phyloP scores from a whole-genome alignment of 1,284 basidiomycete genomes.

The Phellinidium pouzarii region DNA sequence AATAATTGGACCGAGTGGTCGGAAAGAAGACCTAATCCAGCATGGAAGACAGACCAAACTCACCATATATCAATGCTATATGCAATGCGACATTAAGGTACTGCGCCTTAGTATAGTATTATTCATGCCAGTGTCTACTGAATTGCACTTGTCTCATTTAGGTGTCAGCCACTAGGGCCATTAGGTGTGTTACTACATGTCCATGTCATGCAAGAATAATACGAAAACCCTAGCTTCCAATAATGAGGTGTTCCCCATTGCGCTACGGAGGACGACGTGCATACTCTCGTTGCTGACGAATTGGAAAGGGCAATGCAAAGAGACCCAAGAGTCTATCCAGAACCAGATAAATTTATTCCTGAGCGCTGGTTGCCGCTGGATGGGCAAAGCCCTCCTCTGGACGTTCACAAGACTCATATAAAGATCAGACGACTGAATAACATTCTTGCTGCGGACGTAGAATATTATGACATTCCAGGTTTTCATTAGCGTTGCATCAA shows the following conservation, averaged over 20 bases:
- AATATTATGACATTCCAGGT: background rate
- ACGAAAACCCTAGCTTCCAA: too few species aligned
- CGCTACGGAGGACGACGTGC: constrained; percentile 18
- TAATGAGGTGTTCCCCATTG: constrained; percentile 7
- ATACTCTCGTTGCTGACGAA: background rate
- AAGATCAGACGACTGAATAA: constrained; percentile 6
- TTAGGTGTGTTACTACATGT: too few species aligned
- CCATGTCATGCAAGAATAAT: too few species aligned
- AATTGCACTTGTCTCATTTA: too few species aligned
- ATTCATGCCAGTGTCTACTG: too few species aligned
- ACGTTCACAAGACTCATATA: constrained; percentile 1
- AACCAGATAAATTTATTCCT: constrained; percentile 24
- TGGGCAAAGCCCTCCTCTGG: background rate
- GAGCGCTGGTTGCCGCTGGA: constrained; percentile 21
- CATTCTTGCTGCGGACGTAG: background rate
- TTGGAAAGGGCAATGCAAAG: constrained; percentile 23
- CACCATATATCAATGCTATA: constrained; percentile 58
- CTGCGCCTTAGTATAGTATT: too few species aligned
- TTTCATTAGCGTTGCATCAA: constrained; percentile 8
- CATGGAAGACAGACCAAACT: constrained; percentile 47
- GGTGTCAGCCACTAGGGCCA: too few species aligned
- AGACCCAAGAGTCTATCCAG: constrained; percentile 22
- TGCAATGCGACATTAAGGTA: constrained; percentile 53
- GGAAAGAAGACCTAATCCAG: constrained; percentile 54
- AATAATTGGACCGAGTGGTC: constrained; percentile 56